Evolutionary conservation across 106 monocot genomes (phyloP), one percentile per base, ranked within the genome.

Genomic region (Hemerocallis citrina): DNA sequence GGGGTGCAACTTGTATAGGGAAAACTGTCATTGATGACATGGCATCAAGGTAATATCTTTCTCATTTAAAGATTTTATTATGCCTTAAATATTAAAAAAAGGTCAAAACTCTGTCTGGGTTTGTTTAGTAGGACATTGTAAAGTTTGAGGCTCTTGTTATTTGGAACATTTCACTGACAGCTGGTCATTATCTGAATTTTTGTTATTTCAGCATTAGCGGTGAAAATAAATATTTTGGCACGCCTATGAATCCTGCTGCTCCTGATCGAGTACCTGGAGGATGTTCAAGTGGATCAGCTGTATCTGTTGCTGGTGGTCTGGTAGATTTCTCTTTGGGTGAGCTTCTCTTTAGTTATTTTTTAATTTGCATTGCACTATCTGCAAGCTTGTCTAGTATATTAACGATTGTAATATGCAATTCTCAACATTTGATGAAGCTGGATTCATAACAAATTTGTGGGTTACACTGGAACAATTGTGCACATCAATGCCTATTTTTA

Each of bases 21-120:
- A 99, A 92, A 68, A 99, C 98, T 14, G 75, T 92, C 9, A 73
- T 92, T 71, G 92, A 88, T 75, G 98, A 99, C 23, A 70, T 99
- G 85, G 88, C 81, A 49, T 92, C 58, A 59, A 72, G 88, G 98
- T 99, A 30, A 73, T 50, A 29, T 16, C 37, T 58, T 47, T 6
- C 11, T 47, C 17, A n/a, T n/a, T 41, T 41, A 9, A 41, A 41
- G 40, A 9, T 34, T n/a, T 36, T 35, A 14, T 12, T 36, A 28
- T 44, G 60, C 23, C 52, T 52, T 21, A n/a, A n/a, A n/a, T n/a
- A n/a, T n/a, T n/a, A n/a, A n/a, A n/a, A n/a, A n/a, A n/a, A n/a
- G n/a, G n/a, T n/a, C n/a, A n/a, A n/a, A n/a, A n/a, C n/a, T n/a
- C n/a, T n/a, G n/a, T n/a, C n/a, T n/a, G n/a, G n/a, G n/a, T n/a